A percentile compares a stretch with the other conserved stretches of the same genome.
phyloP scores from a whole-genome alignment of 164 flowering plant species.

The Protea cynaroides region DNA sequence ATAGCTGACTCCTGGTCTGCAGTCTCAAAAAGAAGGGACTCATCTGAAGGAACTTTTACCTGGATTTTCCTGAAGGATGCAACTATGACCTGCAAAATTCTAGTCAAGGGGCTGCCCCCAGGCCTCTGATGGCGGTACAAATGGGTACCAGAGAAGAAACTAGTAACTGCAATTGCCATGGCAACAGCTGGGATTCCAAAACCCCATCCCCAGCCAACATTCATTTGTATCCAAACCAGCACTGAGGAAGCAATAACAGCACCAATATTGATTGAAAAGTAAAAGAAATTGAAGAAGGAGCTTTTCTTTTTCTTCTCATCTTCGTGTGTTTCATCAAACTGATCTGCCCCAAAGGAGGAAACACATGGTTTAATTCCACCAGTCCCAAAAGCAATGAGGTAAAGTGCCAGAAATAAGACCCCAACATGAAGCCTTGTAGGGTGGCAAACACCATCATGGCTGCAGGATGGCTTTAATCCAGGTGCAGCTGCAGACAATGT shows the following conservation, averaged over 20 bases:
- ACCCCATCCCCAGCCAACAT: conserved; percentile 44
- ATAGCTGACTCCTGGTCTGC: conserved; percentile 32
- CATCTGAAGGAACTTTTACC: conserved; percentile 28
- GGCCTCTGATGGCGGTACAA: conserved; percentile 37
- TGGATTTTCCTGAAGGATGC: conserved; percentile 33
- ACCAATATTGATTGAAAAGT: conserved; percentile 38
- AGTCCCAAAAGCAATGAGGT: conserved; percentile 38
- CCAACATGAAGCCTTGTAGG: conserved; percentile 17
- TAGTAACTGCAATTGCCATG: conserved; percentile 37
- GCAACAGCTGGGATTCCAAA: conserved; percentile 45
- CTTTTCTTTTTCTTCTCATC: conserved; percentile 27
- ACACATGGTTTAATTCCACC: conserved; percentile 45
- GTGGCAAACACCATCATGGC: conserved; percentile 14
- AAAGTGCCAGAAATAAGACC: conserved; percentile 20
- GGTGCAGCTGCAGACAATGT: conserved; percentile 29
- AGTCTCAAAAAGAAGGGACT: conserved; percentile 35
- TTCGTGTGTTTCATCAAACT: conserved; percentile 31
- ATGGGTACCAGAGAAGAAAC: conserved; percentile 40
- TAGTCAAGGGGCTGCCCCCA: conserved; percentile 46
- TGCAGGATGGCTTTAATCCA: conserved; percentile 28
- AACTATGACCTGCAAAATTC: conserved; percentile 34
- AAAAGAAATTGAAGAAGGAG: conserved; percentile 46
- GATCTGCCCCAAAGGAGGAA: conserved; percentile 40
- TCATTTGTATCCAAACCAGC: conserved; percentile 33
- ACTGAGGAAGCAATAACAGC: conserved; percentile 36